phyloP scores from a whole-genome alignment of 2,329 filamentous ascomycete genomes.

The Tolypocladium pustulatum region DNA sequence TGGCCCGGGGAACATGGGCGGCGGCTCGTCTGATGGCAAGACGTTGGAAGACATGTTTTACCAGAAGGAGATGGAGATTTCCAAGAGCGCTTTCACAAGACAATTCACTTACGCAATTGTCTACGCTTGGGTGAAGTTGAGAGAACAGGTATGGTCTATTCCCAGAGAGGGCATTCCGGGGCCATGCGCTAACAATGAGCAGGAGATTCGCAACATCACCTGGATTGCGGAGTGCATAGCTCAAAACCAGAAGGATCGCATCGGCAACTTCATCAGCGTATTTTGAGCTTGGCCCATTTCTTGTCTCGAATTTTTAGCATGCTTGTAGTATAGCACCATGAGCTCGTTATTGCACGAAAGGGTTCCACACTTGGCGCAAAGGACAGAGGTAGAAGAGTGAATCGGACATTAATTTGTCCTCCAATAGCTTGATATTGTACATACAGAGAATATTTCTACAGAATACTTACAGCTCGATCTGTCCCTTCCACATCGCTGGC shows the following conservation, averaged over 20 bases:
- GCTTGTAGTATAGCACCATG: conserved; percentile 32
- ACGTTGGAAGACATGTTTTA: conserved; percentile 98
- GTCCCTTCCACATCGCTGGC: conserved; percentile 79
- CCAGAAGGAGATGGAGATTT: conserved; percentile 98
- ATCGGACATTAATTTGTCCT: conserved; percentile 11
- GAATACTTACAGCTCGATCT: conserved; percentile 48
- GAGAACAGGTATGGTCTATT: conserved; percentile 69
- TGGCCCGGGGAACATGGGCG: conserved; percentile 75
- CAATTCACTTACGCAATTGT: conserved; percentile 94
- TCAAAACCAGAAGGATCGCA: conserved; percentile 98
- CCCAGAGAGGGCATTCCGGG: too few relatives aligned
- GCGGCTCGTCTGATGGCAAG: conserved; percentile 68
- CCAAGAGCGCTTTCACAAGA: conserved; percentile 86
- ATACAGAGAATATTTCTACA: conserved; percentile 36
- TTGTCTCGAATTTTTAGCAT: conserved; percentile 16
- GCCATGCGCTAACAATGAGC: conserved; percentile 17
- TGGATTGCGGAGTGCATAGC: conserved; percentile 99
- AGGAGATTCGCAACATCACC: conserved; percentile 99
- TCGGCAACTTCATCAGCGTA: conserved; percentile 97
- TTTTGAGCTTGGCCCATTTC: conserved; percentile 46
- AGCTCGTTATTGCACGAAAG: conserved; percentile 26
- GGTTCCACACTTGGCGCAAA: conserved; percentile 21
- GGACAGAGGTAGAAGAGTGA: conserved; percentile 11
- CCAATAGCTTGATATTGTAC: conserved; percentile 34
- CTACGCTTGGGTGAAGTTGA: conserved; percentile 94